These are phyloP conservation scores for Penicillium sp. DNA, from an alignment of 2,329 filamentous ascomycete genomes.

Conservation along the genomic window DNA sequence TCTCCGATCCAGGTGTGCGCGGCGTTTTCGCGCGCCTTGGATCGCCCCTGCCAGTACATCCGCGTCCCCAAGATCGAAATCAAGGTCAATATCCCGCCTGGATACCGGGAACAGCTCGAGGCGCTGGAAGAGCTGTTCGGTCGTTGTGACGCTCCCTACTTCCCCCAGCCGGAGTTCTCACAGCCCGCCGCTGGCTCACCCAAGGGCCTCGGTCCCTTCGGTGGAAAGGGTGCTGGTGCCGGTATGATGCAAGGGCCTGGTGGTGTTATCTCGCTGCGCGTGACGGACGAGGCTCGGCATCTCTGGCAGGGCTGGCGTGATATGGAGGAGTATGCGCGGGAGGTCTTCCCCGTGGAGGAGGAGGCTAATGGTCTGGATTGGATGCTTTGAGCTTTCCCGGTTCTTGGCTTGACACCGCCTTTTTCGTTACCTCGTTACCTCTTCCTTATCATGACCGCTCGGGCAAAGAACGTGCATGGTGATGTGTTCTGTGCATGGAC, in stretches of 20 bases:
- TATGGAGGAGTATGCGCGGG: constrained; percentile 90
- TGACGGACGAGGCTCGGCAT: constrained; percentile 73
- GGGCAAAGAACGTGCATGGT: constrained; percentile 26
- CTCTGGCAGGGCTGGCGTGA: constrained; percentile 91
- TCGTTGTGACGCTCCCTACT: constrained; percentile 61
- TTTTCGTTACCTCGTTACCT: constrained; percentile 2
- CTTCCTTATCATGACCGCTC: constrained; percentile 12
- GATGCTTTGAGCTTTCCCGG: constrained; percentile 60
- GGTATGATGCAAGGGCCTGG: constrained; percentile 55
- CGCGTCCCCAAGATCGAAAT: constrained; percentile 74
- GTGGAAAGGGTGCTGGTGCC: constrained; percentile 42
- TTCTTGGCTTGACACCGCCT: constrained; percentile 5
- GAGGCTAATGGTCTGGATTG: constrained; percentile 90
- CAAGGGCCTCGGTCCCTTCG: constrained; percentile 39
- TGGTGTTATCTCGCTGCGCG: constrained; percentile 62
- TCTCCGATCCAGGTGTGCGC: constrained; percentile 80
- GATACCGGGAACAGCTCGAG: constrained; percentile 85
- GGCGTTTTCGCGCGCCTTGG: constrained; percentile 76
- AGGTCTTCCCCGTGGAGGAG: constrained; percentile 93
- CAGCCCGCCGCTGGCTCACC: constrained; percentile 40
- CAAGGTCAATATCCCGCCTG: constrained; percentile 80
- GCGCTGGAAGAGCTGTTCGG: constrained; percentile 62
- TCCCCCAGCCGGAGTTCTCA: constrained; percentile 60
- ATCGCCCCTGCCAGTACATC: constrained; percentile 75
- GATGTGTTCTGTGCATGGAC: constrained; percentile 28